Base-by-base conservation (phyloP, 2,329 filamentous ascomycete species). In the Lachnellula willkommii region DNA sequence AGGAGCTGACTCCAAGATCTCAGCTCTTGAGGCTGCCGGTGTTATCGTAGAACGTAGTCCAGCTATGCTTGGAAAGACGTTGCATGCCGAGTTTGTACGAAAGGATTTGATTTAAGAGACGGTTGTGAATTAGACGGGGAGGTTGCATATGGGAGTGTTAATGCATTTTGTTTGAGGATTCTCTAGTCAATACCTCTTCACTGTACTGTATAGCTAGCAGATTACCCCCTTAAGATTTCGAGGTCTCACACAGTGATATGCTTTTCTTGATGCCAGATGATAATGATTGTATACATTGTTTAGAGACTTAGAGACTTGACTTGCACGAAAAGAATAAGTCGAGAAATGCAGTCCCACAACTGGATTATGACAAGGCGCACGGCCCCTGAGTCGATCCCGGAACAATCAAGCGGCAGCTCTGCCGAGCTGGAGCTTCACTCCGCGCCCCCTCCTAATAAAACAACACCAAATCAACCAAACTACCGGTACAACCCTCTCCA, bases 1-100 rank as follows among this genome's bases (percentile, higher is more conserved):
- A 71, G 94, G 91, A 73, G 94, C 94, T 63, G 91, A 97, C 78
- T 95, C 90, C 72, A 99, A 99, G 88, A 99, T 99, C 77, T 81
- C 86, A 69, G 94, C 94, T 60, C 86, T 99, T 59, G 89, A 97
- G 80, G 82, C 83, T 63, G 94, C 94, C 61, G 94, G 94, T 73
- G 94, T 97, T 69, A 84, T 96, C 69, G 94, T 99, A 65, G 93
- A 97, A 85, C 87, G 90, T 75, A 95, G 90, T 70, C 93, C 94
- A 63, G 94, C 94, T 65, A 77, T 84, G 66, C 83, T 99, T 68
- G 94, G 94, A 73, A 96, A 96, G 84, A 88, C 91, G 59, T 81
- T 99, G 70, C 90, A 95, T 72, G 87, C 89, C 63, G 90, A 97
- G 80, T 99, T 99, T 73, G 90, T 97, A 73, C 90, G 91, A 81